phyloP scores from a whole-genome alignment of 495 filamentous ascomycete genomes.

The Podospora pseudoanserina region DNA sequence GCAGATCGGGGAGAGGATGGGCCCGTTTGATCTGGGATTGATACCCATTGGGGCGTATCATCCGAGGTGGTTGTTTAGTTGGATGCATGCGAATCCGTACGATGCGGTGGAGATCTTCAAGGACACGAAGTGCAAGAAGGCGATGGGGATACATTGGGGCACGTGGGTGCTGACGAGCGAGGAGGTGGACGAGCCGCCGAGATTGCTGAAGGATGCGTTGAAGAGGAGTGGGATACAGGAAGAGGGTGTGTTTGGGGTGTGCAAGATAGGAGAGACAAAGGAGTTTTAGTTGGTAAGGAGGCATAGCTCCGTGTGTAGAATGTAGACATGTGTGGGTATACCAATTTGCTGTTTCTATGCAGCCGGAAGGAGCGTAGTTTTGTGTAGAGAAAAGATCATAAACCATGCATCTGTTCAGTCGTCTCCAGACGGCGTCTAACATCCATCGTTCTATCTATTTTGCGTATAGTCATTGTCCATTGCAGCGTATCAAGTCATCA shows the following conservation, averaged over 20 bases:
- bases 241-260: constrained; percentile 80
- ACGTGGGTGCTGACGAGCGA: constrained; percentile 89
- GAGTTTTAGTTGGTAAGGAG: constrained; percentile 55
- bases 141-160: constrained; percentile 92
- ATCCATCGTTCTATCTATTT: too few species aligned
- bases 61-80: constrained; percentile 70
- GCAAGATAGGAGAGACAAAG: constrained; percentile 80
- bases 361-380: too few species aligned
- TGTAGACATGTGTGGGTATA: too few species aligned
- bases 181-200: constrained; percentile 79
- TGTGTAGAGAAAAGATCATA: too few species aligned
- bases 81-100: constrained; percentile 84
- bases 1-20: constrained; percentile 75
- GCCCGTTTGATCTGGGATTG: constrained; percentile 87
- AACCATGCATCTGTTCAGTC: too few species aligned
- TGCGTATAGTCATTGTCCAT: background rate
- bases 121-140: constrained; percentile 78
- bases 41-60: constrained; percentile 94
- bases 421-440: too few species aligned
- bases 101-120: constrained; percentile 88
- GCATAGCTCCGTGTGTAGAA: too few species aligned
- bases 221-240: constrained; percentile 63
- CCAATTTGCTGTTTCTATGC: too few species aligned
- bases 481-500: background rate
- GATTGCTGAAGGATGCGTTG: constrained; percentile 71